These are phyloP conservation scores for Cicer cuneatum DNA, from an alignment of 306 rosid species.

Conservation along the genomic window DNA sequence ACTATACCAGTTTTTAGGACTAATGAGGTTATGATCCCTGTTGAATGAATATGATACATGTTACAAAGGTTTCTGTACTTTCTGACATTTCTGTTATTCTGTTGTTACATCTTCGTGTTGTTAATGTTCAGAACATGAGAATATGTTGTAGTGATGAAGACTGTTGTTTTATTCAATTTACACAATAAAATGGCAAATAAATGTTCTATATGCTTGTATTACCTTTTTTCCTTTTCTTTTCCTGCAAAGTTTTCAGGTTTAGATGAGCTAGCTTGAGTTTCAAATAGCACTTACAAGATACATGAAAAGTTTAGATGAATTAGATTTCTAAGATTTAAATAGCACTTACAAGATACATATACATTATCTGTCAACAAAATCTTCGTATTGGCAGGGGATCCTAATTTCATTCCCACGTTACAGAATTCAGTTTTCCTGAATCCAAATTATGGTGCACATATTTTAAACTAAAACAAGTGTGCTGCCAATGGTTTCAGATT, in stretches of 20 bases:
- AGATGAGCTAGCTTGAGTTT: no score
- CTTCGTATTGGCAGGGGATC: neutral
- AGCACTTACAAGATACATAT: neutral
- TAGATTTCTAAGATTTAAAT: neutral
- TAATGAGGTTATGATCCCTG: conserved; percentile 85
- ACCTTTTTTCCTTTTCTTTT: neutral
- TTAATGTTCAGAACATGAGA: conserved; percentile 2
- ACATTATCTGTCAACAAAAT: neutral
- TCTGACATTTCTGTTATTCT: conserved; percentile 1
- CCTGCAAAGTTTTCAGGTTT: no score
- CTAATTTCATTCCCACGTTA: neutral
- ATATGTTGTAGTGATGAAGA: neutral
- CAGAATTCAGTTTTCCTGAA: neutral
- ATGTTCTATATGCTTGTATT: neutral
- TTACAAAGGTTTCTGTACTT: neutral
- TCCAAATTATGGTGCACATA: neutral
- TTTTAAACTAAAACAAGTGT: no score
- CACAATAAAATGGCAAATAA: neutral
- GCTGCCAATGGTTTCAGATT: no score
- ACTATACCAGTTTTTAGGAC: conserved; percentile 79
- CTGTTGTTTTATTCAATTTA: conserved; percentile 3
- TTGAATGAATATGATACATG: conserved; percentile 46
- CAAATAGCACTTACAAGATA: no score
- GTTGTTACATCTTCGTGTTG: neutral
- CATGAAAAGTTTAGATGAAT: neutral